Evolutionary conservation across 1,284 basidiomycete species (phyloP), one percentile per base, ranked within the genome.

Genomic region (Ceratobasidium sp.): DNA sequence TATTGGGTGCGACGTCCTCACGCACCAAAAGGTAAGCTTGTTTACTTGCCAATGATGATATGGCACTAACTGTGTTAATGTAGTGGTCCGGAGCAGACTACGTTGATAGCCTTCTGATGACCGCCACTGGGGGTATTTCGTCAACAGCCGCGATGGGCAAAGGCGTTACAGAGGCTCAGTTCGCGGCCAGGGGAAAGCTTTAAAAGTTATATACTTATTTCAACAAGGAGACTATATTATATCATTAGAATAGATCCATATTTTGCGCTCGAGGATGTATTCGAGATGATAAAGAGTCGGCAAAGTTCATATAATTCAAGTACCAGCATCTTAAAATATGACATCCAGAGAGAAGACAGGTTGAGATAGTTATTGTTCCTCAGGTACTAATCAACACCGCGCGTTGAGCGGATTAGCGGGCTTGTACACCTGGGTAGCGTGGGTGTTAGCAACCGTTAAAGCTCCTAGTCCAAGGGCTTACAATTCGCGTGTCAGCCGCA

Each of bases 31-130:
- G 83, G 85, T 86, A 28, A 33, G 84, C 79, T n/a, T 46, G 20
- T 55, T 13, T 56, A 70, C 49, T 70, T 72, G 78, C 42, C n/a
- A 18, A 60, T 56, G 44, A 72, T 75, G 13, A 82, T 58, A 58
- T 69, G 76, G 49, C 68, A 63, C 51, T 53, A 7, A 53, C 46
- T 61, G 77, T 80, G 71, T 51, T n/a, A 55, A 82, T 10, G 10
- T 82, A 96, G 93, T 98, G 97, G 97, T 95, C 94, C 80, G 97
- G 97, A 61, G 97, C 94, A 20, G 96, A 98, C 85, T 97, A 95
- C 84, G 94, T 95, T 68, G 97, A 98, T 86, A 93, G 91, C 81
- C 86, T 97, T 81, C 91, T 98, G 87, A 97, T 96, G 91, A 97
- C 97, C 7, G 94, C 97, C 64, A 97, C 96, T 55, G 97, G 97